Percentiles rank a stretch among this genome's conserved stretches.
Conservation (phyloP, 768 basidiomycete genomes). For the Rhizopogon vinicolor region DNA sequence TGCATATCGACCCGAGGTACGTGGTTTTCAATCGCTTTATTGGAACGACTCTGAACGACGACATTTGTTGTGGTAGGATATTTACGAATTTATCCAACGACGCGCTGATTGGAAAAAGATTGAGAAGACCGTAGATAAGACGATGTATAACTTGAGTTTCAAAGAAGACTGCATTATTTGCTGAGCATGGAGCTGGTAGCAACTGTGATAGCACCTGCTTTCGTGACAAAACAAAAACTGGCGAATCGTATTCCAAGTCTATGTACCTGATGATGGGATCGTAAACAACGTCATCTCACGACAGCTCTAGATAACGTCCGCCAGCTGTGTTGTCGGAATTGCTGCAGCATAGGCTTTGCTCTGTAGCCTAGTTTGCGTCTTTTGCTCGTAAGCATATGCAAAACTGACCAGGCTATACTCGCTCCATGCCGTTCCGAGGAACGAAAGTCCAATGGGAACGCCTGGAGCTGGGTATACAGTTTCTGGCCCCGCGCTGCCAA, state of each 20-base stretch:
- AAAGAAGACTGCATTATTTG: conserved; percentile 81
- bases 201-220: too few relatives aligned
- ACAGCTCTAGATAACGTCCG: conserved; percentile 22
- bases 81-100: conserved; percentile 95
- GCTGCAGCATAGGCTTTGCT: conserved; percentile 48
- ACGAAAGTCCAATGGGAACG: conserved; percentile 36
- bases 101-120: conserved; percentile 99
- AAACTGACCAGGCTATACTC: conserved; percentile 36
- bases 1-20: conserved; percentile 87
- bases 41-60: background rate
- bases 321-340: conserved; percentile 50
- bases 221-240: background rate
- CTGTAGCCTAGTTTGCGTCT: conserved; percentile 46
- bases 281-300: background rate
- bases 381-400: conserved; percentile 48
- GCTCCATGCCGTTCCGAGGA: conserved; percentile 40
- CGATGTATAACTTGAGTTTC: conserved; percentile 91
- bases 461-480: conserved; percentile 33
- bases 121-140: conserved; percentile 92
- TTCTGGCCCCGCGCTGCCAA: conserved; percentile 29
- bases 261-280: background rate
- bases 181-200: conserved; percentile 10
- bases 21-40: conserved; percentile 5
- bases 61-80: conserved; percentile 44
- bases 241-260: background rate